These are phyloP conservation scores for Fusarium sp. DNA, from an alignment of 2,329 filamentous ascomycete species.

Conservation along the genomic window DNA sequence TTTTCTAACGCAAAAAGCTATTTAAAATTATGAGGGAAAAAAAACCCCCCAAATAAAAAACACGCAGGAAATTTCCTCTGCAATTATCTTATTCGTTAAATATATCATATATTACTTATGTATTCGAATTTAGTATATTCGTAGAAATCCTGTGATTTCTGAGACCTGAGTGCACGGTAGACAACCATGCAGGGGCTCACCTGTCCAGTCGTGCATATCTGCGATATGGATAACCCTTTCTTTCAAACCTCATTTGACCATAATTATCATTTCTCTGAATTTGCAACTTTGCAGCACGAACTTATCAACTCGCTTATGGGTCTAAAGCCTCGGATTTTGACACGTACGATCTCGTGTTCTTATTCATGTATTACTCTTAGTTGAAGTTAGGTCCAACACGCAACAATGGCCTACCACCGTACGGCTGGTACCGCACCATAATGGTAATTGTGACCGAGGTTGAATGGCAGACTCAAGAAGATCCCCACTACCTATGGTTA, in stretches of 20 bases:
- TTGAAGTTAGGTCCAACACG: constrained; percentile 6
- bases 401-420: not conserved
- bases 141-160: no score
- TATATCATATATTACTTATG: no score
- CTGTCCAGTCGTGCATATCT: not conserved
- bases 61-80: no score
- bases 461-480: not conserved
- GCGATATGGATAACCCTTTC: not conserved
- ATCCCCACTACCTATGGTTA: not conserved
- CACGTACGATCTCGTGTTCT: not conserved
- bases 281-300: not conserved
- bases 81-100: no score
- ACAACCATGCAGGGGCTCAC: no score
- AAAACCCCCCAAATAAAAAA: no score
- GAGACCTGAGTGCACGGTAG: no score
- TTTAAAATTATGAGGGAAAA: no score
- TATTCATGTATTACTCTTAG: not conserved
- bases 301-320: not conserved
- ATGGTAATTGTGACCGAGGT: not conserved
- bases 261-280: not conserved
- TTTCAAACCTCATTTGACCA: not conserved
- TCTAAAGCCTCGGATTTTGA: not conserved
- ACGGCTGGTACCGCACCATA: not conserved
- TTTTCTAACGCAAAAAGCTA: no score
- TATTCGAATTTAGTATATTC: no score